Conservation (phyloP, 2,329 filamentous ascomycete genomes). For the Incumbomyces delicatus region DNA sequence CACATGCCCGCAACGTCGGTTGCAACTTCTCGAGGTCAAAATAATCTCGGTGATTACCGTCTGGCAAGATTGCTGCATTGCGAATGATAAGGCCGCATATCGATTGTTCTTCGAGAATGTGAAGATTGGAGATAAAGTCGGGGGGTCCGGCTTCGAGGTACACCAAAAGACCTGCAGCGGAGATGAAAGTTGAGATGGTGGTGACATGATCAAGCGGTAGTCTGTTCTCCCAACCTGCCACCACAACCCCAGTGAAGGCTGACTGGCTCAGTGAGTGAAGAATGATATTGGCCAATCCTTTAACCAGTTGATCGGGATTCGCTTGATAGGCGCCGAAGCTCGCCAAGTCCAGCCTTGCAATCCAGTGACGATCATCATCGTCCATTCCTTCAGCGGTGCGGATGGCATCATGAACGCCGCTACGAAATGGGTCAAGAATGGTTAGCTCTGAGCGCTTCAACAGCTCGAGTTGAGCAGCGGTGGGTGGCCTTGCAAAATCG, state of each 20-base stretch:
- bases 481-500: conserved; percentile 26
- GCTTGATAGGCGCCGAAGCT: conserved; percentile 8
- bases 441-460: conserved; percentile 37
- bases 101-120: conserved; percentile 27
- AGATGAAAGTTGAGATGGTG: conserved; percentile 26
- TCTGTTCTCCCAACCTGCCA: conserved; percentile 33
- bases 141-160: conserved; percentile 36
- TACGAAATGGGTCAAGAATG: conserved; percentile 33
- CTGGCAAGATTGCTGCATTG: conserved; percentile 33
- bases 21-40: conserved; percentile 35
- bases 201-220: conserved; percentile 24
- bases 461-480: conserved; percentile 25
- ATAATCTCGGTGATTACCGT: conserved; percentile 36
- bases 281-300: neutral
- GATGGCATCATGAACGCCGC: conserved; percentile 28
- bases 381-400: neutral
- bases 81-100: conserved; percentile 32
- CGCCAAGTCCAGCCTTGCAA: conserved; percentile 28
- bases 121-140: conserved; percentile 26
- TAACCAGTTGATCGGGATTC: neutral
- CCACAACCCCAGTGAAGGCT: conserved; percentile 31
- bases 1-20: conserved; percentile 35
- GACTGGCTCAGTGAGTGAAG: neutral
- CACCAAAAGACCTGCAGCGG: conserved; percentile 29
- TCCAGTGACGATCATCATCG: conserved; percentile 16